These are phyloP conservation scores for Saraca asoca DNA, from an alignment of 331 rosid genomes.

Conservation along the genomic window DNA sequence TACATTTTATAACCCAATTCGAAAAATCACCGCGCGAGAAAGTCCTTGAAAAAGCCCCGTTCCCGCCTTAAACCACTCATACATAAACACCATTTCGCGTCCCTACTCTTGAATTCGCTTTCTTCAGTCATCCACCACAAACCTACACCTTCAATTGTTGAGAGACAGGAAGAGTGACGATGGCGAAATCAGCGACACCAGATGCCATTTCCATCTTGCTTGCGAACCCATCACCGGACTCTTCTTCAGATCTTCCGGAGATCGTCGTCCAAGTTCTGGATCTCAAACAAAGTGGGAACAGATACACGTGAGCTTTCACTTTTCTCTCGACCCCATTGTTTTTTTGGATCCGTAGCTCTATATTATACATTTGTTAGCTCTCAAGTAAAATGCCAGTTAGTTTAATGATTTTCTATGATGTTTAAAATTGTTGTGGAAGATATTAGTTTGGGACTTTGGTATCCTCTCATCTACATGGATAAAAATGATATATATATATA, in stretches of 20 bases:
- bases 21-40: no score
- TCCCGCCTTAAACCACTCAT: neutral
- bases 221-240: constrained; percentile 61
- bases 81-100: constrained; percentile 20
- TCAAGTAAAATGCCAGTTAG: neutral
- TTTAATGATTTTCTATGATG: neutral
- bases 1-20: no score
- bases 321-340: no score
- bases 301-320: constrained; percentile 54
- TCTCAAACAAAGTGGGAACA: constrained; percentile 60
- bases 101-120: neutral
- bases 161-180: constrained; percentile 20
- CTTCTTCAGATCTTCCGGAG: constrained; percentile 55
- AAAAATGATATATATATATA: no score
- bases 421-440: neutral
- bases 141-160: neutral
- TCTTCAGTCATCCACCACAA: neutral
- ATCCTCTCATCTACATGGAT: neutral
- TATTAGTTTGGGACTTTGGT: neutral
- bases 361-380: no score
- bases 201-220: constrained; percentile 60
- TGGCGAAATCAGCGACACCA: constrained; percentile 52
- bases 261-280: constrained; percentile 74
- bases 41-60: no score
- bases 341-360: neutral